Base-by-base conservation (phyloP, 805 yeast species). In the Ogataea pilisensis region DNA sequence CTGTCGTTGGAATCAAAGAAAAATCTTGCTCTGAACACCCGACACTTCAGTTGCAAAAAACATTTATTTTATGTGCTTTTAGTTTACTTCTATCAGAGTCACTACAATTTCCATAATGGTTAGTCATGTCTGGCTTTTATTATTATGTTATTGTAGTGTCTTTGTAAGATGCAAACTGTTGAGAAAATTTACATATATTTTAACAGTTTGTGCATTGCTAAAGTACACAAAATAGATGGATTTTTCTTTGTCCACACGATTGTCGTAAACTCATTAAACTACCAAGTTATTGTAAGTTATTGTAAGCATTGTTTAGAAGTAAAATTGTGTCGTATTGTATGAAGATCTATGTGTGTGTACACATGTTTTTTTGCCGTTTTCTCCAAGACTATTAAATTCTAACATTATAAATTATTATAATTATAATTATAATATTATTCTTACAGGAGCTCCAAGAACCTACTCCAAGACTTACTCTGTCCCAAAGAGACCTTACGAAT, bases 401-500 rank as follows among this genome's bases (percentile, higher is more conserved):
- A 53, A 53, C 55, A 43, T 38, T 17, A 8, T 27, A 5, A 24
- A 21, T 28, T 28, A 13, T n/a, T n/a, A 12, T 28, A 28, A 26
- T n/a, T 5, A 28, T 31, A 17, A 13, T 19, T 14, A 22, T n/a
- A 8, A 8, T 32, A 17, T 33, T 17, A 14, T 38, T 44, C 17
- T 11, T 34, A 33, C 56, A 86, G 95, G 95, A 80, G 96, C 96
- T 65, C 98, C 99, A 79, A 86, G 95, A 81, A 88, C 95, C 70
- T 85, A 91, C 85, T 91, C 99, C 64, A 93, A 93, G 89, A 93
- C 99, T 68, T 93, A 87, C 88, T 77, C 96, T 69, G 96, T 91
- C 70, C 99, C 99, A 80, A 89, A 87, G 84, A 88, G 95, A 75
- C 97, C 98, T 58, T 93, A 85, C 82, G 99, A 93, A 80, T 86